A percentile compares a stretch with the other conserved stretches of the same genome.
Conservation (phyloP, 768 basidiomycete genomes). For the Suillus subluteus region DNA sequence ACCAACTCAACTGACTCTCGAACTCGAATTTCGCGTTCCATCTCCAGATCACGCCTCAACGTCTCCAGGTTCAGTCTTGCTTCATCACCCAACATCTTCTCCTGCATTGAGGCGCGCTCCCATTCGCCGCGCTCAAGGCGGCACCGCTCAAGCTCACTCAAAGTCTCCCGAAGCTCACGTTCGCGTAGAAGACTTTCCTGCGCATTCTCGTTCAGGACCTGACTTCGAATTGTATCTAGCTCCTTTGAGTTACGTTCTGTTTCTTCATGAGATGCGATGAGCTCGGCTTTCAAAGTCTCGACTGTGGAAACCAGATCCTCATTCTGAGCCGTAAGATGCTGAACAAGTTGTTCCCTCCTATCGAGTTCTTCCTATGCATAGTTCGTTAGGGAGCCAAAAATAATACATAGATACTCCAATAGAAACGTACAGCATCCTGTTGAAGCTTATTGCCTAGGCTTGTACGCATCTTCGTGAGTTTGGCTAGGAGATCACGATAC, state of each 20-base stretch:
- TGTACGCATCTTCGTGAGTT: slow-evolving; percentile 91
- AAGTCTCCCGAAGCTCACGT: slow-evolving; percentile 77
- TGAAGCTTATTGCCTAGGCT: slow-evolving; percentile 92
- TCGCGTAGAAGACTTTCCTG: slow-evolving; percentile 76
- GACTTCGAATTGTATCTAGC: slow-evolving; percentile 66
- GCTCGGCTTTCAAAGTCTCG: slow-evolving; percentile 80
- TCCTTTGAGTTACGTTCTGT: slow-evolving; percentile 70
- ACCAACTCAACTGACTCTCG: slow-evolving; percentile 61
- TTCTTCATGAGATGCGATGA: slow-evolving; percentile 77
- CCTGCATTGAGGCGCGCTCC: slow-evolving; percentile 63
- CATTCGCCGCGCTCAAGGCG: slow-evolving; percentile 81
- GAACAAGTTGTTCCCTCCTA: slow-evolving; percentile 83
- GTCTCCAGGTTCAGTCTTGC: slow-evolving; percentile 57
- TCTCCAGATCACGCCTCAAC: slow-evolving; percentile 66
- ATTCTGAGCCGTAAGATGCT: slow-evolving; percentile 76
- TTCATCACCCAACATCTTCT: slow-evolving; percentile 75
- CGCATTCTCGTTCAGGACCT: slow-evolving; percentile 65
- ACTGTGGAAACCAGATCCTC: slow-evolving; percentile 73
- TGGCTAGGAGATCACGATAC: slow-evolving; percentile 84
- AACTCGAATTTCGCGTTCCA: slow-evolving; percentile 62
- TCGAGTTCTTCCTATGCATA: slow-evolving; percentile 92
- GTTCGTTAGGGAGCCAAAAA: neutral
- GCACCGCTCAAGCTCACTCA: slow-evolving; percentile 87
- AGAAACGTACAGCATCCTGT: slow-evolving; percentile 86
- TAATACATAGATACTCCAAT: neutral